Evolutionary conservation across 208 protist species (phyloP), one percentile per base, ranked within the genome.

Genomic region (Tritrichomonas musculus): DNA sequence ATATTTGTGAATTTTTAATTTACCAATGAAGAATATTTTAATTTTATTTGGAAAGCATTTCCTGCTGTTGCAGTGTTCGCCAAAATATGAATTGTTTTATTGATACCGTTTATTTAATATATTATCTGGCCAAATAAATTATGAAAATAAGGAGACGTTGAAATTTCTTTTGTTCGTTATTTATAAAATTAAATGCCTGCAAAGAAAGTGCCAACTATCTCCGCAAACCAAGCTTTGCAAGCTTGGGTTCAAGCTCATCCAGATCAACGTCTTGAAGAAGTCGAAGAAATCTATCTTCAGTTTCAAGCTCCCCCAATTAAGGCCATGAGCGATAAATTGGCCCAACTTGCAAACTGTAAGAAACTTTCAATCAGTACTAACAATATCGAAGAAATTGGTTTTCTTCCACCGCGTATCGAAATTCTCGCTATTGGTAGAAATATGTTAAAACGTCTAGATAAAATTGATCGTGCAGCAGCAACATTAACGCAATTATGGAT

Each of bases 201-300:
- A 20, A 88, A 88, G 77, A 88, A 88, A 57, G 41, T 47, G 57
- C 77, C 77, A 49, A 44, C 44, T 27, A 53, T 53, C 27, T 57
- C 77, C 25, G 77, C 77, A 2, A 88, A 44, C 2, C 77, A 88
- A 36, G 77, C 77, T 53, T 47, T 88, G 53, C 41, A 44, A 33
- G 47, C 25, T 33, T 88, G 77, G 77, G 41, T 20, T 3, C 44
- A 88, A 50, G 27, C 33, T 27, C 77, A 88, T 33, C 77, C 77
- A 57, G 77, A 88, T 57, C n/a, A 88, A 36, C 77, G 41, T 55
- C 44, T 88, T 50, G 77, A 88, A 88, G 77, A 88, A 33, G 77
- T 88, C 27, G 77, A 53, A 13, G 77, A 88, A 88, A 36, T 88
- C 4, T 25, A 36, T 39, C 47, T 88, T 53, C 77, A 88, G 44